A percentile compares a stretch with the other conserved stretches of the same genome.
phyloP scores from a whole-genome alignment of 2,329 filamentous ascomycete species.

The Elsinoe batatas region DNA sequence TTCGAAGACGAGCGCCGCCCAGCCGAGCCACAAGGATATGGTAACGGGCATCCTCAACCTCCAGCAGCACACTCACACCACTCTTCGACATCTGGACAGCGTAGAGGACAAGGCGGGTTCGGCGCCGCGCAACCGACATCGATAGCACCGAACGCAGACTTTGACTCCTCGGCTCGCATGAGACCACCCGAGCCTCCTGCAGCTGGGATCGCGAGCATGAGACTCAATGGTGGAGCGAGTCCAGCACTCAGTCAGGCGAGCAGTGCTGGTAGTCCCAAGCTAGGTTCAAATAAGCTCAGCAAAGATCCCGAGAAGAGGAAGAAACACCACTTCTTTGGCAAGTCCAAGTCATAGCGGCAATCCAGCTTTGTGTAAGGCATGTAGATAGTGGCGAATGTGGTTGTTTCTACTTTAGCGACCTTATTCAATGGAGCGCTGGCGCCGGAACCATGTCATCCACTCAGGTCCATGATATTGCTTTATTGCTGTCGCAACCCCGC shows the following conservation, averaged over 20 bases:
- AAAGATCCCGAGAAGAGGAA: constrained; percentile 51
- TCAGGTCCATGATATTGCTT: too few species aligned
- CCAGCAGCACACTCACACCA: neutral
- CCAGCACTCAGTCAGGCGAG: constrained; percentile 24
- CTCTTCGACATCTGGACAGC: neutral
- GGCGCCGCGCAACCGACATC: neutral
- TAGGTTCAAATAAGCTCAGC: constrained; percentile 37
- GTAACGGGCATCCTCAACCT: neutral
- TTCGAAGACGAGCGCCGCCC: constrained; percentile 61
- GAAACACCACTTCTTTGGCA: constrained; percentile 42
- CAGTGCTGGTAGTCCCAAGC: constrained; percentile 21
- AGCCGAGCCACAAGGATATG: neutral
- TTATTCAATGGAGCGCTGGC: too few species aligned
- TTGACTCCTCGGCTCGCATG: constrained; percentile 21
- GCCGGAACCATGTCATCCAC: too few species aligned
- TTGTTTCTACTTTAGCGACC: too few species aligned
- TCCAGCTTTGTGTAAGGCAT: neutral
- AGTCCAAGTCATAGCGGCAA: constrained; percentile 23
- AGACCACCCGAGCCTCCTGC: constrained; percentile 39
- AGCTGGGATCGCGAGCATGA: constrained; percentile 48
- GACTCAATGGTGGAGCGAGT: constrained; percentile 29
- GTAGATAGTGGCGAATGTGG: neutral
- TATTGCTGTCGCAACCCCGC: too few species aligned
- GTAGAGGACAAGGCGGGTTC: neutral
- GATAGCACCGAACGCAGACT: constrained; percentile 25